phyloP scores from a whole-genome alignment of 805 yeast species.

The Metschnikowia amazonensis region DNA sequence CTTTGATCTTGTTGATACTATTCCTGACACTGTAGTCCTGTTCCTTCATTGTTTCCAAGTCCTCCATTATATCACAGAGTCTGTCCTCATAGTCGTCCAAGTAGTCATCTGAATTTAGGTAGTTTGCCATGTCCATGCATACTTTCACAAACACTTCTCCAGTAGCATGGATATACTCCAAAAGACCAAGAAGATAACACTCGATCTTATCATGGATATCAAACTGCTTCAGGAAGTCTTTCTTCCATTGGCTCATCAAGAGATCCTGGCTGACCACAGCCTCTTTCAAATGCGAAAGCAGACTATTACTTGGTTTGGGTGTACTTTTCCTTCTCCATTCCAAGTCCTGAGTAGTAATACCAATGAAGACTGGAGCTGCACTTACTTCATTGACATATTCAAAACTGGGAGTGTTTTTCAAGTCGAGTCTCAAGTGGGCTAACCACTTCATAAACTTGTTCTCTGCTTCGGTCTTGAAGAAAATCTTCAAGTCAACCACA shows the following conservation, averaged over 20 bases:
- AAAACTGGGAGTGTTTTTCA: too few relatives aligned
- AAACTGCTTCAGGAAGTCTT: not conserved
- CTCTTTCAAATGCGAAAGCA: too few relatives aligned
- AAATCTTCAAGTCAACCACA: not conserved
- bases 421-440: not conserved
- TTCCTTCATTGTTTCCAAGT: not conserved
- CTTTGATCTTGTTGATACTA: not conserved
- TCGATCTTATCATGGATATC: not conserved
- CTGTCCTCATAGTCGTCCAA: not conserved
- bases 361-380: too few relatives aligned
- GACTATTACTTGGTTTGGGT: not conserved
- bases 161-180: not conserved
- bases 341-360: too few relatives aligned
- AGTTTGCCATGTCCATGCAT: not conserved
- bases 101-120: not conserved
- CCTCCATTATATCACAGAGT: not conserved
- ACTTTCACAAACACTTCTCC: not conserved
- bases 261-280: too few relatives aligned
- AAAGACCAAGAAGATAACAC: not conserved
- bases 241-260: not conserved
- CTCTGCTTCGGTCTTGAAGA: not conserved
- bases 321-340: too few relatives aligned
- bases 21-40: not conserved
- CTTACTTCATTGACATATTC: too few relatives aligned
- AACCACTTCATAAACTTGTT: not conserved